phyloP scores from a whole-genome alignment of 352 stramenopile species.

The Peronospora farinosa region DNA sequence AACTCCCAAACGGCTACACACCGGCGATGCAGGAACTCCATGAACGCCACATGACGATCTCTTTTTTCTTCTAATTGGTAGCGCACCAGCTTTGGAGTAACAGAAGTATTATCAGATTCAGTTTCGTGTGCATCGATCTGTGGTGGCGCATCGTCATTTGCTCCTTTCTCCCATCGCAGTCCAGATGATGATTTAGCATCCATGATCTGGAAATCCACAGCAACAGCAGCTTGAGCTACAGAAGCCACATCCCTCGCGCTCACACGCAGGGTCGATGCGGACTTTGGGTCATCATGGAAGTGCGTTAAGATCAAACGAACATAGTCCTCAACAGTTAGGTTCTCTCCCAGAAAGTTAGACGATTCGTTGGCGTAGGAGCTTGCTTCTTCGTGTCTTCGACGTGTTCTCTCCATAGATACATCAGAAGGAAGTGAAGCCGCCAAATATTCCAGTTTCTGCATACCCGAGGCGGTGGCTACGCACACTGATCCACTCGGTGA shows the following conservation, averaged over 20 bases:
- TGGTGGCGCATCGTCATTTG: slow-evolving; percentile 14
- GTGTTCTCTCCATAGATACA: slow-evolving; percentile 29
- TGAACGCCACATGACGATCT: slow-evolving; percentile 47
- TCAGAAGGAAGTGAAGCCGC: slow-evolving; percentile 19
- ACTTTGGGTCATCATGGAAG: slow-evolving; percentile 49
- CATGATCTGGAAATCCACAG: slow-evolving; percentile 63
- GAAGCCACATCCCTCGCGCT: slow-evolving; percentile 34
- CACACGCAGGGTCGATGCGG: slow-evolving; percentile 38
- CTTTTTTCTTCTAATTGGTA: slow-evolving; percentile 82
- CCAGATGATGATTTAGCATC: slow-evolving; percentile 76
- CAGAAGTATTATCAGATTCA: slow-evolving; percentile 23
- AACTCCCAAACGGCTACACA: slow-evolving; percentile 56
- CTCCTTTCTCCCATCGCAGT: slow-evolving; percentile 63
- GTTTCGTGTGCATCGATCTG: slow-evolving; percentile 10
- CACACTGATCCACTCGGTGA: slow-evolving; percentile 39
- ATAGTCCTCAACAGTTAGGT: slow-evolving; percentile 52
- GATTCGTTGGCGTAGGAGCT: slow-evolving; percentile 37
- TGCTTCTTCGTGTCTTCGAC: slow-evolving; percentile 39
- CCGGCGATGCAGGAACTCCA: slow-evolving; percentile 59
- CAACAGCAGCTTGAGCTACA: slow-evolving; percentile 54
- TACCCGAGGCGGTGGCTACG: slow-evolving; percentile 57
- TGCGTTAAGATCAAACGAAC: slow-evolving; percentile 46
- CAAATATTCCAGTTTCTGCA: slow-evolving; percentile 47
- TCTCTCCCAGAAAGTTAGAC: slow-evolving; percentile 31
- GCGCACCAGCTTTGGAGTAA: slow-evolving; percentile 78